Evolutionary conservation across 2,329 filamentous ascomycete species (phyloP), one percentile per base, ranked within the genome.

Genomic region (Thyridium curvatum): DNA sequence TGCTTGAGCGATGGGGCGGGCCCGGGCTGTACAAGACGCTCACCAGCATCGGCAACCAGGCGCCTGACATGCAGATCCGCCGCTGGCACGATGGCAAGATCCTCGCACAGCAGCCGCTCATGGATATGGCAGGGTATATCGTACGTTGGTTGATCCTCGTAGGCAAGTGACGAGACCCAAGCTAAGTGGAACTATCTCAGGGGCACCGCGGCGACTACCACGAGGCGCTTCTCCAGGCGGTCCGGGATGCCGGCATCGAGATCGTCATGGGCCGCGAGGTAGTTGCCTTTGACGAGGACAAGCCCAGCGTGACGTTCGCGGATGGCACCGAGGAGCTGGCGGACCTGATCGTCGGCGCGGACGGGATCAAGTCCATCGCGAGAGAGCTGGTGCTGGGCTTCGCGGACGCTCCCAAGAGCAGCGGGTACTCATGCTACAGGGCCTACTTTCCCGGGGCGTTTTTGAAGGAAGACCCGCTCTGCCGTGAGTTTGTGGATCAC

Each of bases 391-490:
- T 76, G 4, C 60, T 75, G 4, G 71, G 71, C 2, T 72, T 71
- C 26, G 59, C 64, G 30, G 71, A 74, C 42, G 68, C 68, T 35
- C 70, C 69, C 1, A 72, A 73, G 48, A 69, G 65, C 28, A 69
- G 64, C 38, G 72, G 72, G 0, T 76, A 74, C 45, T 71, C 72
- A 1, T 71, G 72, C 32, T 75, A 67, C 56, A 58, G 71, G 17
- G 68, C 71, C 1, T 74, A 65, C n/a, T 39, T 63, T 65, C 41
- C 56, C 59, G 13, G 55, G 63, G 4, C 46, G 53, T 8, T 52
- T 31, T 49, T 66, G 13, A 54, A 48, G 28, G 52, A 57, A 8
- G 55, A 62, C 30, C 53, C 56, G 4, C 33, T 55, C 16, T 66
- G 61, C 42, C 53, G 58, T 26, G 60, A 61, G n/a, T 65, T 67